Conservation (phyloP, 805 yeast species). For the Monosporozyma aquatica region DNA sequence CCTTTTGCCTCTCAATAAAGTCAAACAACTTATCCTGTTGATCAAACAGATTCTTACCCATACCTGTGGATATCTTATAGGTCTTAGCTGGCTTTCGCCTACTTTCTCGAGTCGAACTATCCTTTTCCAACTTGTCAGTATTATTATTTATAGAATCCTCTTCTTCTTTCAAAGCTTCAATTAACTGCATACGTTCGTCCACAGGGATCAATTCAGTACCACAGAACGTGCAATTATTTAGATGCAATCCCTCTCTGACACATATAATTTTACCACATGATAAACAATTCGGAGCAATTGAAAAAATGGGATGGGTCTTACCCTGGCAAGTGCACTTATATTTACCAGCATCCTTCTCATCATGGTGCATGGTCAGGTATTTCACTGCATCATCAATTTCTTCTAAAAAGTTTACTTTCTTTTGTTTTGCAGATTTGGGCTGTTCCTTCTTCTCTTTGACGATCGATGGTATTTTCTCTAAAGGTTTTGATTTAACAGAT, state of each 20-base stretch:
- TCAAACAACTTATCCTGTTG: slow-evolving; percentile 61
- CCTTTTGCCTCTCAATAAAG: slow-evolving; percentile 43
- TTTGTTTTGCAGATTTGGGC: slow-evolving; percentile 20
- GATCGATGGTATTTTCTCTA: neutral
- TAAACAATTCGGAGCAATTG: slow-evolving; percentile 85
- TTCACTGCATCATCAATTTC: slow-evolving; percentile 58
- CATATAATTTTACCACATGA: slow-evolving; percentile 94
- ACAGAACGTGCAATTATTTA: slow-evolving; percentile 84
- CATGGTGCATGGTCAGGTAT: slow-evolving; percentile 38
- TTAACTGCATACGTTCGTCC: slow-evolving; percentile 53
- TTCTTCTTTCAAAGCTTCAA: slow-evolving; percentile 45
- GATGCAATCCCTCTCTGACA: slow-evolving; percentile 60
- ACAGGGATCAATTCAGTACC: slow-evolving; percentile 53
- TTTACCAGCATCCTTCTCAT: slow-evolving; percentile 14
- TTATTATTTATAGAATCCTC: slow-evolving; percentile 32
- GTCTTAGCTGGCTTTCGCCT: slow-evolving; percentile 31
- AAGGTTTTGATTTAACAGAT: neutral
- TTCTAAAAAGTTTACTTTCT: slow-evolving; percentile 45
- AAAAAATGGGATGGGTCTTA: slow-evolving; percentile 76
- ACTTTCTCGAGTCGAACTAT: slow-evolving; percentile 6
- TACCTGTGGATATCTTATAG: slow-evolving; percentile 48
- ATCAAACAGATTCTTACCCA: slow-evolving; percentile 56
- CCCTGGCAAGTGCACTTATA: slow-evolving; percentile 75
- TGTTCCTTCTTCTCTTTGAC: neutral
- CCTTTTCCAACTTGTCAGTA: slow-evolving; percentile 13